phyloP scores from a whole-genome alignment of 345 rosid genomes.

The Nephelium lappaceum region DNA sequence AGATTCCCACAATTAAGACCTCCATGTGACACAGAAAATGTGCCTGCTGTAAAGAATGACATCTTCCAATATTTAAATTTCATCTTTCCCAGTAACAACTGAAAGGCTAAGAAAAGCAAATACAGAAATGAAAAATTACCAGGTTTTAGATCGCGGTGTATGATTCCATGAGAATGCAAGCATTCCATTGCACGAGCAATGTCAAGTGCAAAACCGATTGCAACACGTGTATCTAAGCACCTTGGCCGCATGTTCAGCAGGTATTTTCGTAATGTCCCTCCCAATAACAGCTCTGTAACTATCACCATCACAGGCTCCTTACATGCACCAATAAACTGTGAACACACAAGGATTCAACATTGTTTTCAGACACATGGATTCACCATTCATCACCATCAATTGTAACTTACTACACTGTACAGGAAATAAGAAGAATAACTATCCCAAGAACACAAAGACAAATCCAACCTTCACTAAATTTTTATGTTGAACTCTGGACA shows the following conservation, averaged over 20 bases:
- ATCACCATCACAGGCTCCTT: conserved; percentile 96
- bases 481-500: conserved; percentile 89
- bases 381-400: background rate
- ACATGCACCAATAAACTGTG: conserved; percentile 95
- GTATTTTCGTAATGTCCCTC: conserved; percentile 86
- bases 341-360: conserved; percentile 12
- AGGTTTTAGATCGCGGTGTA: conserved; percentile 96
- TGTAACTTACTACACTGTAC: background rate
- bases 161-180: conserved; percentile 92
- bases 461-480: conserved; percentile 79
- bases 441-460: conserved; percentile 9
- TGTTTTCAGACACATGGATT: background rate
- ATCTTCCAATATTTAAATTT: conserved; percentile 17
- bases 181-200: conserved; percentile 97
- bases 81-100: background rate
- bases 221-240: conserved; percentile 71
- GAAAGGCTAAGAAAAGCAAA: conserved; percentile 8
- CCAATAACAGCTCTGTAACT: conserved; percentile 83
- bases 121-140: conserved; percentile 44
- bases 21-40: conserved; percentile 20
- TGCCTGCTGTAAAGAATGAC: conserved; percentile 27
- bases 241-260: conserved; percentile 79
- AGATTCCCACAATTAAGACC: conserved; percentile 36
- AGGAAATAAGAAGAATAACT: background rate
- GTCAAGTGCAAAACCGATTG: conserved; percentile 86